phyloP scores from a whole-genome alignment of 495 filamentous ascomycete genomes.

The Aspergillus bridgeri region DNA sequence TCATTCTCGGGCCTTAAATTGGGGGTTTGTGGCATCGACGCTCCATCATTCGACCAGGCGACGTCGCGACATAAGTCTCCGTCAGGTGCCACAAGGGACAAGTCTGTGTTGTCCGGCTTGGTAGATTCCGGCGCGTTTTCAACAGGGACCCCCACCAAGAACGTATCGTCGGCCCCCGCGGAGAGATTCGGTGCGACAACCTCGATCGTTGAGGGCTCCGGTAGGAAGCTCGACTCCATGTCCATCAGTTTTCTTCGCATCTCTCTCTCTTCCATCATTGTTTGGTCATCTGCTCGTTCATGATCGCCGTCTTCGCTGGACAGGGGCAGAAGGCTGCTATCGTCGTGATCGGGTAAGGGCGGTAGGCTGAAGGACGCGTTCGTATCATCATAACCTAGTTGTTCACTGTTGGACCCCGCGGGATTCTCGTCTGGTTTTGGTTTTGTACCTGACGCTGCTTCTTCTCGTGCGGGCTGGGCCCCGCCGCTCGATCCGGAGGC shows the following conservation, averaged over 20 bases:
- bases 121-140: conserved; percentile 20
- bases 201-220: conserved; percentile 47
- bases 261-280: conserved; percentile 58
- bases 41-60: conserved; percentile 20
- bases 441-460: conserved; percentile 10
- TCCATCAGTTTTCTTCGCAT: conserved; percentile 74
- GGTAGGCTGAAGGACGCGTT: conserved; percentile 28
- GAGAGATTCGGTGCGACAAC: conserved; percentile 25
- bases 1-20: conserved; percentile 24
- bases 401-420: conserved; percentile 8
- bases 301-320: conserved; percentile 40
- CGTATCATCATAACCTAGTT: conserved; percentile 22
- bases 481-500: conserved; percentile 14
- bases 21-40: conserved; percentile 48
- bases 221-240: conserved; percentile 82
- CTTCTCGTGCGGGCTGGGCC: conserved; percentile 18
- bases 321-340: conserved; percentile 34
- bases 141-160: conserved; percentile 34
- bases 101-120: conserved; percentile 23
- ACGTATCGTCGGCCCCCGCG: conserved; percentile 41
- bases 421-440: conserved; percentile 10
- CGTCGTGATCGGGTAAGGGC: conserved; percentile 39
- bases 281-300: conserved; percentile 43
- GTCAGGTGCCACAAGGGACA: conserved; percentile 29
- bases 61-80: conserved; percentile 19